phyloP scores from a whole-genome alignment of 176 grass and related monocot species.

The Phoenix dactylifera region DNA sequence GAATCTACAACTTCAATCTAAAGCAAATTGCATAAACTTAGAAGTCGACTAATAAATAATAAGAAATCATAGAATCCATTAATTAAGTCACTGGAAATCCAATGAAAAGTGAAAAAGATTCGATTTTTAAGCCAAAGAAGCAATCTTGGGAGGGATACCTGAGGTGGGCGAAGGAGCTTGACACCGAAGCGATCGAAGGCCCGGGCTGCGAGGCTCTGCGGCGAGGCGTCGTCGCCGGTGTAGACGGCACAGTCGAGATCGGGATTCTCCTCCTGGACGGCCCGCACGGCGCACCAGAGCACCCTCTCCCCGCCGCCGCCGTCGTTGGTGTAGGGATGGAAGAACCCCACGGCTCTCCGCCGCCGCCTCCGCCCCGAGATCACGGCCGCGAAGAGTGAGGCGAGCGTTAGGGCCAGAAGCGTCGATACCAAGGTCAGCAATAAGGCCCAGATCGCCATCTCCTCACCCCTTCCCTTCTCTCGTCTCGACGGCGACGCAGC shows the following conservation, averaged over 20 bases:
- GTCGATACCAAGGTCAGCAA: slow-evolving; percentile 21
- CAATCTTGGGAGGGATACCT: slow-evolving; percentile 22
- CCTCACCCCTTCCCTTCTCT: too few species aligned
- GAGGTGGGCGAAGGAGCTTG: slow-evolving; percentile 44
- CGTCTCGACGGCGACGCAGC: too few species aligned
- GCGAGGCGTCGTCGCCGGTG: slow-evolving; percentile 75
- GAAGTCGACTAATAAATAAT: too few species aligned
- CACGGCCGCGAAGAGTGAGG: slow-evolving; percentile 13
- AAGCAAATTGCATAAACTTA: too few species aligned
- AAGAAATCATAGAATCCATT: too few species aligned
- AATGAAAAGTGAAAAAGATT: too few species aligned
- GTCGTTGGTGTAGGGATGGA: slow-evolving; percentile 96
- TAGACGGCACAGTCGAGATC: slow-evolving; percentile 56
- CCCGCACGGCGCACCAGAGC: slow-evolving; percentile 84
- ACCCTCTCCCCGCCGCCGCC: slow-evolving; percentile 86
- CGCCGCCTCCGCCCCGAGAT: slow-evolving; percentile 1
- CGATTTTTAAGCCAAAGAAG: too few species aligned
- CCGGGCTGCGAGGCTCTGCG: slow-evolving; percentile 36
- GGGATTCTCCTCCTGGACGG: slow-evolving; percentile 61
- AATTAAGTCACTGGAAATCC: too few species aligned
- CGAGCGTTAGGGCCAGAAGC: background rate
- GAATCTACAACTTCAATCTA: too few species aligned
- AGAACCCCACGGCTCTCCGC: slow-evolving; percentile 43
- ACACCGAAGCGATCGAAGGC: slow-evolving; percentile 73
- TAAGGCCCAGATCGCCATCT: slow-evolving; percentile 41